Conservation (phyloP, 1,284 basidiomycete genomes). For the Malassezia vespertilionis region DNA sequence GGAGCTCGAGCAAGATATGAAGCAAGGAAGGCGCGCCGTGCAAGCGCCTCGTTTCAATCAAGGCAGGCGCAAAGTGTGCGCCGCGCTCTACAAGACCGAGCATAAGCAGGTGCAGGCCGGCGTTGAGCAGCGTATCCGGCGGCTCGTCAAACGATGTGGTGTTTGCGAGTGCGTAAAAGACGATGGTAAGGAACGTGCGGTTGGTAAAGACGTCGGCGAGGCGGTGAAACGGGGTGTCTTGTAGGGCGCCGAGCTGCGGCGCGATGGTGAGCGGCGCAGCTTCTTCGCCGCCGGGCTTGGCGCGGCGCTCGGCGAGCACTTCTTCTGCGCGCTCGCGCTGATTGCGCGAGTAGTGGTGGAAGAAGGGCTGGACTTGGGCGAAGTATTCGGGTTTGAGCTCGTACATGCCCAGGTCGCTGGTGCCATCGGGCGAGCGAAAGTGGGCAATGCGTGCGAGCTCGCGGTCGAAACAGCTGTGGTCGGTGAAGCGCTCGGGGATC, state of each 20-base stretch:
- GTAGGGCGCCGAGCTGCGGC: conserved; percentile 19
- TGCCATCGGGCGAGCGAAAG: conserved; percentile 69
- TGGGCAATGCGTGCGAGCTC: conserved; percentile 68
- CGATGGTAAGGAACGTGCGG: conserved; percentile 23
- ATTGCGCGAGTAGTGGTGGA: conserved; percentile 90
- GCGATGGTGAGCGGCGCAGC: conserved; percentile 14
- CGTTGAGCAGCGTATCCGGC: conserved; percentile 73
- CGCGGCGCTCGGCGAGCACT: conserved; percentile 60
- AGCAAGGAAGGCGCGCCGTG: not conserved
- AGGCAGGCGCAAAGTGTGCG: conserved; percentile 20
- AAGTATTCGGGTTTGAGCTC: conserved; percentile 72
- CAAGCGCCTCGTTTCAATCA: not conserved
- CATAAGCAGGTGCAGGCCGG: conserved; percentile 58
- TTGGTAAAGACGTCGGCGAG: conserved; percentile 21
- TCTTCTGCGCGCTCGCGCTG: conserved; percentile 86
- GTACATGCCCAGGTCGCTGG: conserved; percentile 71
- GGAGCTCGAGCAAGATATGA: conserved; percentile 22
- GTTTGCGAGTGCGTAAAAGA: conserved; percentile 27
- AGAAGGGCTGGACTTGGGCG: conserved; percentile 86
- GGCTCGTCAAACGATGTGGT: conserved; percentile 20
- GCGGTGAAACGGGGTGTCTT: conserved; percentile 22
- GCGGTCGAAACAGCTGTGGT: conserved; percentile 72
- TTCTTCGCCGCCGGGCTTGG: conserved; percentile 56
- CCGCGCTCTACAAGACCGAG: conserved; percentile 30
- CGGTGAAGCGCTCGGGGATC: conserved; percentile 76